A percentile compares a stretch with the other conserved stretches of the same genome.
Evolutionary conservation across 306 rosid species (phyloP).

Genomic region (Arachis stenosperma): DNA sequence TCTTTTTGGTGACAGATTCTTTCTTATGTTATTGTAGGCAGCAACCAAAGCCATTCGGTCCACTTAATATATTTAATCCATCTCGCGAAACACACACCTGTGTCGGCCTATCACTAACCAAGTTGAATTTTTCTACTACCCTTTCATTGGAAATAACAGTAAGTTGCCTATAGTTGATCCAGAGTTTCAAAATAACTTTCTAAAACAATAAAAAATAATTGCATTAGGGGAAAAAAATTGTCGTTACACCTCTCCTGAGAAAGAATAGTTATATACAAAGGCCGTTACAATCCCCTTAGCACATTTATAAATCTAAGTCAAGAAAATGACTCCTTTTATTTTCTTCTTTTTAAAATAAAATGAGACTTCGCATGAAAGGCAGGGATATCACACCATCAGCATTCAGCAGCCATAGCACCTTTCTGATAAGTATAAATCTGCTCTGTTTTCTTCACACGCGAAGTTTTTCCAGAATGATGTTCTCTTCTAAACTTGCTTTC

Average conservation of each 20-base stretch:
- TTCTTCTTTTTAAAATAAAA: slow-evolving; percentile 19
- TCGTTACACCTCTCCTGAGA: slow-evolving; percentile 1
- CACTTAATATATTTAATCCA: too few relatives aligned
- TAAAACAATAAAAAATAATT: slow-evolving; percentile 15
- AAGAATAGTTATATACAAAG: slow-evolving; percentile 46
- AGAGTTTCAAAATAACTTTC: slow-evolving; percentile 18
- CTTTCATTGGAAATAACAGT: too few relatives aligned
- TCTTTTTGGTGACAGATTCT: too few relatives aligned
- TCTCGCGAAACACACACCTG: too few relatives aligned
- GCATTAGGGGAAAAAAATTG: not conserved
- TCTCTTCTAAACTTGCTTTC: slow-evolving; percentile 22
- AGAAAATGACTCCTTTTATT: slow-evolving; percentile 6
- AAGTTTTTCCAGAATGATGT: slow-evolving; percentile 29
- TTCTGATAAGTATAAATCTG: slow-evolving; percentile 12
- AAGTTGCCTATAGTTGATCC: not conserved
- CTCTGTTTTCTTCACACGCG: slow-evolving; percentile 19
- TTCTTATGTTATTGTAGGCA: too few relatives aligned
- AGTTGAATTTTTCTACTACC: too few relatives aligned
- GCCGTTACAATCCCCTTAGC: slow-evolving; percentile 31
- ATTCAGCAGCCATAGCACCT: slow-evolving; percentile 33
- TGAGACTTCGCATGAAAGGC: slow-evolving; percentile 31
- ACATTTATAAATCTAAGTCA: slow-evolving; percentile 20
- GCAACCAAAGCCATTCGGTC: too few relatives aligned
- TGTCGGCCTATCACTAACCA: too few relatives aligned
- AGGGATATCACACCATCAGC: slow-evolving; percentile 23